A percentile compares a stretch with the other conserved stretches of the same genome.
Evolutionary conservation across 768 basidiomycete genomes (phyloP).

Genomic region (Dioszegia aurantiaca): DNA sequence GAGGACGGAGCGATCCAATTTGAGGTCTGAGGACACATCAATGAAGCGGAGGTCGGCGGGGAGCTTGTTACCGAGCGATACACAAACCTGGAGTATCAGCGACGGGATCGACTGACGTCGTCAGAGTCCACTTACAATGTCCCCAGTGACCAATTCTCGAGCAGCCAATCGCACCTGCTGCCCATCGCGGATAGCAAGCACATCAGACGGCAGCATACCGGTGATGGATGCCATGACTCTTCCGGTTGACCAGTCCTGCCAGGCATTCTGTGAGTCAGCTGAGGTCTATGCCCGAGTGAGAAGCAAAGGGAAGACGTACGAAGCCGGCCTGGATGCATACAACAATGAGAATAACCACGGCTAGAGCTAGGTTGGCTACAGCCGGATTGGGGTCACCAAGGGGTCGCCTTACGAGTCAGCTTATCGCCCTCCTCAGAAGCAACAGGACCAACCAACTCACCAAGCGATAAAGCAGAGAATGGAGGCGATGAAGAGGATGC

Average conservation of each 20-base stretch:
- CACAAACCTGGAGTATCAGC: slow-evolving; percentile 16
- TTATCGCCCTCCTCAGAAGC: no score
- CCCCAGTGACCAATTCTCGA: slow-evolving; percentile 47
- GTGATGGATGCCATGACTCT: slow-evolving; percentile 63
- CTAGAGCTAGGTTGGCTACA: slow-evolving; percentile 62
- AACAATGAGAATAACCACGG: slow-evolving; percentile 59
- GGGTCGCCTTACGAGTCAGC: slow-evolving; percentile 57
- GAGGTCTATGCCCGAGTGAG: slow-evolving; percentile 5
- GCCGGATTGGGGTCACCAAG: slow-evolving; percentile 61
- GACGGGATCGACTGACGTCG: no score
- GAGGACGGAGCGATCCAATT: slow-evolving; percentile 65
- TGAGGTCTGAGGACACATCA: slow-evolving; percentile 60
- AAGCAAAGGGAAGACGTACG: slow-evolving; percentile 18
- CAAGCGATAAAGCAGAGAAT: slow-evolving; percentile 62
- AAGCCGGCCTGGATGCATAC: slow-evolving; percentile 42
- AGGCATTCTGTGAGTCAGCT: slow-evolving; percentile 55
- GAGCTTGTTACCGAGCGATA: slow-evolving; percentile 45
- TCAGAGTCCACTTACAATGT: slow-evolving; percentile 30
- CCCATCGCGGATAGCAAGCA: slow-evolving; percentile 48
- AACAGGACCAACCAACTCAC: no score
- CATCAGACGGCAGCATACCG: slow-evolving; percentile 50
- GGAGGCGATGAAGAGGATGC: slow-evolving; percentile 60
- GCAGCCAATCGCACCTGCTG: slow-evolving; percentile 35
- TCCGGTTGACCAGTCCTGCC: slow-evolving; percentile 60
- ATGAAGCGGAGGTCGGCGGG: slow-evolving; percentile 55